Conservation (phyloP, 352 stramenopile species). For the Pythium coloratum region DNA sequence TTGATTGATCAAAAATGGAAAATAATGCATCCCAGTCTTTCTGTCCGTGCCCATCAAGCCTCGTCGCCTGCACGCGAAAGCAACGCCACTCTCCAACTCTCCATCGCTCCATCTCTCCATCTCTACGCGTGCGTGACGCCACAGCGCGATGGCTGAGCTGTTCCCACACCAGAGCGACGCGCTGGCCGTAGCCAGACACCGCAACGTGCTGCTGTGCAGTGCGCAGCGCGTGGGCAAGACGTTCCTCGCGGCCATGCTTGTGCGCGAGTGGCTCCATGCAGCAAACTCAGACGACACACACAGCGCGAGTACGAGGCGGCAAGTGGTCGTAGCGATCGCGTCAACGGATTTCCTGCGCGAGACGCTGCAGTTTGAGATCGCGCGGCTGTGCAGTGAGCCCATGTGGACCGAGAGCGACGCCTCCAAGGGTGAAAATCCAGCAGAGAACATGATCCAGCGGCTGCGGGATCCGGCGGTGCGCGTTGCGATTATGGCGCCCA, state of each 20-base stretch:
- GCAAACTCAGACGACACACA: not conserved
- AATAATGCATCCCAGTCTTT: too few relatives aligned
- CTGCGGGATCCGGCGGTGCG: constrained; percentile 27
- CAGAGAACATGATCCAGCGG: constrained; percentile 23
- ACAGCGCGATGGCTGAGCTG: constrained; percentile 19
- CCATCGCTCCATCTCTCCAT: not conserved
- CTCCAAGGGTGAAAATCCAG: not conserved
- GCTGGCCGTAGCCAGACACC: constrained; percentile 54
- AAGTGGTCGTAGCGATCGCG: constrained; percentile 43
- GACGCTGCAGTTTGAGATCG: constrained; percentile 39
- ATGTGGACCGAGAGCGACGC: constrained; percentile 29
- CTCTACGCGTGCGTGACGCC: not conserved
- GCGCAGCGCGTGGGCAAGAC: constrained; percentile 66
- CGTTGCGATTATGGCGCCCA: constrained; percentile 50
- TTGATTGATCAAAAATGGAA: too few relatives aligned
- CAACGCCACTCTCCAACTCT: too few relatives aligned
- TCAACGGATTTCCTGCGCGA: constrained; percentile 31
- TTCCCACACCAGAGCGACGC: constrained; percentile 65
- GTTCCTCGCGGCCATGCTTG: constrained; percentile 52
- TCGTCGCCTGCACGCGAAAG: too few relatives aligned
- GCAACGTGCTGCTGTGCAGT: constrained; percentile 67
- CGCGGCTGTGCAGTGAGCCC: constrained; percentile 40
- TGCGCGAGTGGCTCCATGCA: constrained; percentile 39
- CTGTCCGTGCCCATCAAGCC: too few relatives aligned
- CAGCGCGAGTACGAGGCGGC: not conserved